These are phyloP conservation scores for Scenedesmus sp. DNA, from an alignment of 163 green algal species.

Conservation along the genomic window DNA sequence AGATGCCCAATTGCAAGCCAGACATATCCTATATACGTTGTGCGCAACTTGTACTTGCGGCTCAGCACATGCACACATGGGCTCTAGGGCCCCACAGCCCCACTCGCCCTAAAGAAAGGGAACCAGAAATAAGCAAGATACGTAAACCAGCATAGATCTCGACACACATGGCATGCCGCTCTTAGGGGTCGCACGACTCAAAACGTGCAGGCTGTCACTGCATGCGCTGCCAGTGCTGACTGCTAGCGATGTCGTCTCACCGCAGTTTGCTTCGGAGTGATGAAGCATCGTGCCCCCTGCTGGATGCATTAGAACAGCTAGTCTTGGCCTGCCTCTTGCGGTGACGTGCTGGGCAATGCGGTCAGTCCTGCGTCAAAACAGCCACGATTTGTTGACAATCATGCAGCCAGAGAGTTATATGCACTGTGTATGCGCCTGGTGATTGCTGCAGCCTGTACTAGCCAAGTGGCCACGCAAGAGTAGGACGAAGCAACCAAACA, in stretches of 20 bases:
- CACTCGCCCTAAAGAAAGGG: background rate
- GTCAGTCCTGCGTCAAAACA: background rate
- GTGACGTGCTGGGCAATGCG: background rate
- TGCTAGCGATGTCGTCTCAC: background rate
- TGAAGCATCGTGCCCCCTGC: background rate
- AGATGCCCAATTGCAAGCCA: background rate
- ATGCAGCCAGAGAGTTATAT: background rate
- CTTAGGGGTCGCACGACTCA: background rate
- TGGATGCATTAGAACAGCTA: background rate
- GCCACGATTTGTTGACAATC: background rate
- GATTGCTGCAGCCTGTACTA: background rate
- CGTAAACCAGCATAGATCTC: background rate
- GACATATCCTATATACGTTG: background rate
- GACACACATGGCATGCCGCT: background rate
- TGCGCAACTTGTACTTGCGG: slow-evolving; percentile 5
- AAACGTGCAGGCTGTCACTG: slow-evolving; percentile 14
- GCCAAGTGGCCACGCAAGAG: background rate
- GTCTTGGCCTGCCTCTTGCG: background rate
- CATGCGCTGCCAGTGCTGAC: background rate
- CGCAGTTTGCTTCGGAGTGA: background rate
- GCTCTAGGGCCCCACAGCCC: background rate
- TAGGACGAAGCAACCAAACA: background rate
- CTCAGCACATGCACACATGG: background rate
- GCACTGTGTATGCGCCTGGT: background rate
- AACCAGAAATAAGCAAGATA: background rate